A percentile compares a stretch with the other conserved stretches of the same genome.
Evolutionary conservation across 495 filamentous ascomycete genomes (phyloP).

Genomic region (Pyrenopolyporus hunteri): DNA sequence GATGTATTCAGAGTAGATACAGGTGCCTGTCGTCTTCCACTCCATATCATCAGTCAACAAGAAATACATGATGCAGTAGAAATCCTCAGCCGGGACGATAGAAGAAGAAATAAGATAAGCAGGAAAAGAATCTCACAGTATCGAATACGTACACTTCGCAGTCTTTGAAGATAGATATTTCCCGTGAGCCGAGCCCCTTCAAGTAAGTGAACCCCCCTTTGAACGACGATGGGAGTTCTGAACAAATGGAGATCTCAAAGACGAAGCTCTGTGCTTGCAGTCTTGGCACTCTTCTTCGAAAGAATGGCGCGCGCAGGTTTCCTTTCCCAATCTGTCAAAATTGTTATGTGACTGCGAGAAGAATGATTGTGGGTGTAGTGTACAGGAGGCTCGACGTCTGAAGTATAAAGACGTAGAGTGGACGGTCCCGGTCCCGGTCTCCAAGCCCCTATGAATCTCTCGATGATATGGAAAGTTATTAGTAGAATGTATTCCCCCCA

Average conservation of each 20-base stretch:
- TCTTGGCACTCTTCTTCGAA: conserved; percentile 39
- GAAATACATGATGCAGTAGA: conserved; percentile 36
- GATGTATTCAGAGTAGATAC: conserved; percentile 46
- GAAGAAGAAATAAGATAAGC: conserved; percentile 18
- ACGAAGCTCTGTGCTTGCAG: conserved; percentile 60
- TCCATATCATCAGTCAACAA: conserved; percentile 44
- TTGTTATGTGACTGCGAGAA: conserved; percentile 20
- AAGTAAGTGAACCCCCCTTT: conserved; percentile 16
- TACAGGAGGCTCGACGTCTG: conserved; percentile 26
- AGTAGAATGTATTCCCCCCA: conserved; percentile 11
- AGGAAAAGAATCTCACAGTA: conserved; percentile 46
- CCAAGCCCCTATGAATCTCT: conserved; percentile 16
- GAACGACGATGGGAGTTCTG: conserved; percentile 19
- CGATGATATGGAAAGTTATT: conserved; percentile 17
- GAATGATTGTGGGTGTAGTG: conserved; percentile 20
- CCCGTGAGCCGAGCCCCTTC: conserved; percentile 7
- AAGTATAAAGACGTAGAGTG: conserved; percentile 26
- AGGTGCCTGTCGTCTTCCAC: conserved; percentile 43
- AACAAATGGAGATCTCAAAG: conserved; percentile 49
- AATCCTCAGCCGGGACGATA: conserved; percentile 22
- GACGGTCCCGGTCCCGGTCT: conserved; percentile 7
- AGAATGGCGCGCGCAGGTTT: conserved; percentile 21
- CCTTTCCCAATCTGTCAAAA: conserved; percentile 17
- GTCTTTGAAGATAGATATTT: conserved; percentile 30
- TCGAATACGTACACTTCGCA: conserved; percentile 56